Evolutionary conservation across 371 early-diverging fungal genomes (phyloP), one percentile per base, ranked within the genome.

Genomic region (Lichtheimia corymbifera): DNA sequence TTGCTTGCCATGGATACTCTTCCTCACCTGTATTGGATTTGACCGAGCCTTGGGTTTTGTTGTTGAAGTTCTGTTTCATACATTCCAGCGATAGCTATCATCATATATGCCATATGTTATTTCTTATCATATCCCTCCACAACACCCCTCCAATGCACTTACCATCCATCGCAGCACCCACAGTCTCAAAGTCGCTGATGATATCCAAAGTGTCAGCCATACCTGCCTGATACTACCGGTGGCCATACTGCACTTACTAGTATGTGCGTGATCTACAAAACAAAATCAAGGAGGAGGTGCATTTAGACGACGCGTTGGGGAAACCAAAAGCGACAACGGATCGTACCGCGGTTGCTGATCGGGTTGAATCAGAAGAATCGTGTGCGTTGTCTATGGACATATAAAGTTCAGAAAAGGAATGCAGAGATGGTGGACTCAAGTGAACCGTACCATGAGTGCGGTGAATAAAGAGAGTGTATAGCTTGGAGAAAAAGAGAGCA

Each of bases 21-120:
- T 51, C 63, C 35, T 12, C 52, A 79, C 79, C 76, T 73, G 49
- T 80, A 80, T 58, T 77, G 80, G 15, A 80, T 70, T 45, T 77
- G 76, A 15, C 72, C 67, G 20, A 72, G 58, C 20, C 67, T 60
- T 20, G 80, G 77, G 49, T 80, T 75, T 49, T 80, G 68, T 53
- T 70, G 68, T 24, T 74, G 69, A 55, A 80, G 63, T 2, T 70
- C 68, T 20, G 66, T 66, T 50, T 80, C 80, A 45, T 65, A 80
- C 14, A 77, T 47, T n/a, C 63, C 66, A 6, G 77, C 77, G 41
- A 80, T 71, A 42, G 74, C 80, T 80, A 63, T 20, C 22, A 22
- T 43, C 41, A n/a, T 17, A 25, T 3, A 17, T 12, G 7, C 14
- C 17, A 50, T 7, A 3, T 40, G 15, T 28, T 15, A 17, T 11